Conservation (phyloP, 202 grass and related monocot species). For the Musa balbisiana region DNA sequence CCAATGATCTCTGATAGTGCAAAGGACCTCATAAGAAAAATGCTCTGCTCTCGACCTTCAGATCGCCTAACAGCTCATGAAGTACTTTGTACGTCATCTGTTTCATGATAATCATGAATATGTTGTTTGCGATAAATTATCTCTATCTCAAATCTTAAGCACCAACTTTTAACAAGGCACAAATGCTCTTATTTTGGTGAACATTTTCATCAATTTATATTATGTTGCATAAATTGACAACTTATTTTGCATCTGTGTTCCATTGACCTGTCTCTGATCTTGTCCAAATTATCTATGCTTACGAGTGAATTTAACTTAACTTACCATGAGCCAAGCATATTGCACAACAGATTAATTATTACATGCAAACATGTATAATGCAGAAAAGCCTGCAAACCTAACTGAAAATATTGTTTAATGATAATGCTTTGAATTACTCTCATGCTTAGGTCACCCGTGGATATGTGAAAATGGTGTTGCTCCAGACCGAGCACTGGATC, state of each 20-base stretch:
- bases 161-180: too few species aligned
- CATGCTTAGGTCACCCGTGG: conserved; percentile 20
- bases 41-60: conserved; percentile 8
- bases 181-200: too few species aligned
- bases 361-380: neutral
- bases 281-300: too few species aligned
- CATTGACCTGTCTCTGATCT: neutral
- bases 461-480: conserved; percentile 24
- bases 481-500: conserved; percentile 20
- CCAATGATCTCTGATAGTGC: conserved; percentile 19
- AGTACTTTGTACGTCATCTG: conserved; percentile 20
- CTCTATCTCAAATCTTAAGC: neutral
- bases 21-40: conserved; percentile 23
- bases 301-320: too few species aligned
- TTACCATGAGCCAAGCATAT: too few species aligned
- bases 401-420: neutral
- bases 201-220: too few species aligned
- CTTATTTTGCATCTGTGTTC: neutral
- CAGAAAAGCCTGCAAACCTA: neutral
- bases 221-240: too few species aligned
- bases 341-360: neutral
- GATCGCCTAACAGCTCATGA: conserved; percentile 19
- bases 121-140: neutral
- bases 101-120: neutral
- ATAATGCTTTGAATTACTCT: neutral